Conservation (phyloP, 305 asterid genomes). For the Fraxinus sp. region DNA sequence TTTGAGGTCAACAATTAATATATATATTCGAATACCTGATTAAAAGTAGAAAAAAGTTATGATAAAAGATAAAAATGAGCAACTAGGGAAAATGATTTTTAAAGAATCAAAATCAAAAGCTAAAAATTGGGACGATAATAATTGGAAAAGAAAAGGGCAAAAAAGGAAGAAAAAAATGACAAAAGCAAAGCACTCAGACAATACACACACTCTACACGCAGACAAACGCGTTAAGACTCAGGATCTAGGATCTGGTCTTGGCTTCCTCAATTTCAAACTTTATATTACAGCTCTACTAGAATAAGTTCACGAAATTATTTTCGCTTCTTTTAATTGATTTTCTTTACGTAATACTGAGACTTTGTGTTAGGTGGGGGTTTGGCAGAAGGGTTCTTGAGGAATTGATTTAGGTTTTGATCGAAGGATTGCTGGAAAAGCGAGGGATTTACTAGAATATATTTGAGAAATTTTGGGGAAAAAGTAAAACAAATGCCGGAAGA, state of each 20-base stretch:
- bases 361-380: constrained; percentile 24
- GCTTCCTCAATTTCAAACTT: constrained; percentile 18
- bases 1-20: too few relatives aligned
- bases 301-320: neutral
- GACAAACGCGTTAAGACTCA: constrained; percentile 7
- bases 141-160: neutral
- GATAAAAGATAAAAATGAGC: too few relatives aligned
- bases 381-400: neutral
- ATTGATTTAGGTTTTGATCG: constrained; percentile 22
- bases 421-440: neutral
- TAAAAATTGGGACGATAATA: too few relatives aligned
- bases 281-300: neutral
- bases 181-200: neutral
- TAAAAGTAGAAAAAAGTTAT: too few relatives aligned
- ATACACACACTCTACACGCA: neutral
- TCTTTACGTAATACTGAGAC: neutral
- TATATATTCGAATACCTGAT: too few relatives aligned
- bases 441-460: constrained; percentile 24
- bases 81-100: too few relatives aligned
- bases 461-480: neutral
- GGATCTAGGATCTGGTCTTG: constrained; percentile 27
- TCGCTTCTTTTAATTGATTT: neutral
- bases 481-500: constrained; percentile 80
- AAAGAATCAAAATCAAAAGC: too few relatives aligned
- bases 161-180: neutral